Evolutionary conservation across 2,329 filamentous ascomycete genomes (phyloP).

Genomic region (Lachnellula cervina): DNA sequence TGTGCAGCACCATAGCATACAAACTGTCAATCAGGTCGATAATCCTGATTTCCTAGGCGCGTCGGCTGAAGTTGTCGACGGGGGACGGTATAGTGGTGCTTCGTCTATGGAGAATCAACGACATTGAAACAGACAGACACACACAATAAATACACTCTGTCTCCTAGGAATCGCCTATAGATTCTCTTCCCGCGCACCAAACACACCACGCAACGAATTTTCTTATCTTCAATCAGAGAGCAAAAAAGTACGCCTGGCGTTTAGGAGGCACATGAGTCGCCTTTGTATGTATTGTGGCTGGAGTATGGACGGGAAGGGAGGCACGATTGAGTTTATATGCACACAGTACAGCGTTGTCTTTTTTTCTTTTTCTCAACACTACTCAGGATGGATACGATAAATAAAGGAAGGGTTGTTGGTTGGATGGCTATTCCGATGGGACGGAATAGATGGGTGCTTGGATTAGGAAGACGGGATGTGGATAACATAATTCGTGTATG

Average conservation of each 20-base stretch:
- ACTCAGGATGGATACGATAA: not conserved
- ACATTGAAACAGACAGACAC: constrained; percentile 1
- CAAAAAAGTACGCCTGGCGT: not conserved
- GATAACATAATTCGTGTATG: not conserved
- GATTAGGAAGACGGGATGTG: not conserved
- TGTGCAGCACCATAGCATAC: constrained; percentile 55
- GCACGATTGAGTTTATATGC: not conserved
- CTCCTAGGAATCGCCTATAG: not conserved
- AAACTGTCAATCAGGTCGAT: constrained; percentile 46
- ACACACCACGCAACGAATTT: constrained; percentile 7
- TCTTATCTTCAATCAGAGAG: not conserved
- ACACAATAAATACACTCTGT: not conserved
- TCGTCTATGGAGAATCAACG: constrained; percentile 21
- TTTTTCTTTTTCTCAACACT: not conserved
- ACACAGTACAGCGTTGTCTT: not conserved
- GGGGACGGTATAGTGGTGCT: constrained; percentile 15
- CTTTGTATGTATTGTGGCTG: not conserved
- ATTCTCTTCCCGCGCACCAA: not conserved
- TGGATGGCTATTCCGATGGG: not conserved
- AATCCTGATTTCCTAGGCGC: constrained; percentile 46
- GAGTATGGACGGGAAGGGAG: not conserved
- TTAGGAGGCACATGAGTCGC: too few relatives aligned
- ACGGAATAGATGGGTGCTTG: not conserved
- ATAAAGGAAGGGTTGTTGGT: not conserved
- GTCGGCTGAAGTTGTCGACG: constrained; percentile 53